phyloP scores from a whole-genome alignment of 306 rosid genomes.

The Fagus crenata region DNA sequence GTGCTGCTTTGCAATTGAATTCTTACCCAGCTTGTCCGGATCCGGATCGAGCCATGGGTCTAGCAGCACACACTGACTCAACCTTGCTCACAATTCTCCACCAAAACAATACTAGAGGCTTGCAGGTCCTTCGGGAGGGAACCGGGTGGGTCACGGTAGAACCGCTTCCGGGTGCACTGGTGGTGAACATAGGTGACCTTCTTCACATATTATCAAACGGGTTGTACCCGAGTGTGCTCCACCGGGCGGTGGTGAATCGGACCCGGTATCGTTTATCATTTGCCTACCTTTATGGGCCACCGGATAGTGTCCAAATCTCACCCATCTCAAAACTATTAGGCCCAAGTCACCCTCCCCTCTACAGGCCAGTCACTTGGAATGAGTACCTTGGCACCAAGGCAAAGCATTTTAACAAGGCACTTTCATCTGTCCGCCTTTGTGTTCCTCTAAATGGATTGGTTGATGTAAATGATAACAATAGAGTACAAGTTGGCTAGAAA shows the following conservation, averaged over 20 bases:
- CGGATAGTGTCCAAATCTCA: constrained; percentile 47
- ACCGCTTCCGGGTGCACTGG: constrained; percentile 40
- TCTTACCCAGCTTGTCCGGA: constrained; percentile 88
- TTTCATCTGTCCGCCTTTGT: constrained; percentile 50
- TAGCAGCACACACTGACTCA: constrained; percentile 85
- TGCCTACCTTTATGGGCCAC: constrained; percentile 80
- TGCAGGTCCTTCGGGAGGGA: constrained; percentile 66
- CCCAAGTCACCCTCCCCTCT: constrained; percentile 63
- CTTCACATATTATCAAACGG: constrained; percentile 83
- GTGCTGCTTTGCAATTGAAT: constrained; percentile 68
- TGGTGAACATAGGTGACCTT: constrained; percentile 66
- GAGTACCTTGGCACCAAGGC: constrained; percentile 87
- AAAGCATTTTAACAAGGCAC: constrained; percentile 78
- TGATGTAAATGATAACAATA: constrained; percentile 50
- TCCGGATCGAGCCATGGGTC: constrained; percentile 95
- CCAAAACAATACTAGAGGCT: constrained; percentile 71
- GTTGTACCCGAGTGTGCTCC: constrained; percentile 61
- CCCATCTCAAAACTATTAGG: constrained; percentile 60
- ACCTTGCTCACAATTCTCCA: constrained; percentile 68
- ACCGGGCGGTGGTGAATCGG: constrained; percentile 78
- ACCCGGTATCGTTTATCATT: constrained; percentile 53
- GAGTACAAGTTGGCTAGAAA: constrained; percentile 51
- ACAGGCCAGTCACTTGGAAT: constrained; percentile 77
- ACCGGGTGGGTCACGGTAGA: constrained; percentile 71
- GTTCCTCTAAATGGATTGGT: constrained; percentile 44